phyloP scores from a whole-genome alignment of 2,329 filamentous ascomycete genomes.

The Daldinia eschscholtzii region DNA sequence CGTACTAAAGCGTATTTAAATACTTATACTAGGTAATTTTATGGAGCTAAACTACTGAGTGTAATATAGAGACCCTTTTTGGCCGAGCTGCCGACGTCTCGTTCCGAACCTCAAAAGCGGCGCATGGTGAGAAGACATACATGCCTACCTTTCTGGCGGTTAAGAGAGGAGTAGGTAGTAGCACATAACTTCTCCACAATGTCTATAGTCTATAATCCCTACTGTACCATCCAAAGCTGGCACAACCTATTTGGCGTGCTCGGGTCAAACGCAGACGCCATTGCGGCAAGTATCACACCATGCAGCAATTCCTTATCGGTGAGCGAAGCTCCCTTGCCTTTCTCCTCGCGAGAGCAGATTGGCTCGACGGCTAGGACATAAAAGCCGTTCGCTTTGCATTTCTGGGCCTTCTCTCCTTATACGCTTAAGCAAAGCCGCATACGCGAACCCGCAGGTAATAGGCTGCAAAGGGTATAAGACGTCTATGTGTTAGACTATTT shows the following conservation, averaged over 20 bases:
- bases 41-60: too few species aligned
- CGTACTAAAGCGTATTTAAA: background rate
- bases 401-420: background rate
- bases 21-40: too few species aligned
- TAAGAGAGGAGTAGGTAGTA: constrained; percentile 30
- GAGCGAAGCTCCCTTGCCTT: constrained; percentile 11
- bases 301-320: constrained; percentile 31
- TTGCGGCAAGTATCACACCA: constrained; percentile 41
- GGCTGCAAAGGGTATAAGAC: background rate
- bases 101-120: constrained; percentile 2
- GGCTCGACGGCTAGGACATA: constrained; percentile 9
- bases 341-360: constrained; percentile 3
- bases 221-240: constrained; percentile 23
- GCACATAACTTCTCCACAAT: constrained; percentile 16
- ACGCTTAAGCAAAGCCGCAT: background rate
- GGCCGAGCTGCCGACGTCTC: constrained; percentile 14
- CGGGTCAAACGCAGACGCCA: constrained; percentile 13
- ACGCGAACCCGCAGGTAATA: background rate
- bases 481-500: background rate
- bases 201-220: constrained; percentile 21
- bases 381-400: constrained; percentile 14
- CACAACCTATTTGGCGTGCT: constrained; percentile 35
- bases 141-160: background rate
- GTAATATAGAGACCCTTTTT: background rate
- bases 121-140: background rate